These are phyloP conservation scores for Yamadazyma pseudoaaseri DNA, from an alignment of 1,139 yeast species.

Conservation along the genomic window DNA sequence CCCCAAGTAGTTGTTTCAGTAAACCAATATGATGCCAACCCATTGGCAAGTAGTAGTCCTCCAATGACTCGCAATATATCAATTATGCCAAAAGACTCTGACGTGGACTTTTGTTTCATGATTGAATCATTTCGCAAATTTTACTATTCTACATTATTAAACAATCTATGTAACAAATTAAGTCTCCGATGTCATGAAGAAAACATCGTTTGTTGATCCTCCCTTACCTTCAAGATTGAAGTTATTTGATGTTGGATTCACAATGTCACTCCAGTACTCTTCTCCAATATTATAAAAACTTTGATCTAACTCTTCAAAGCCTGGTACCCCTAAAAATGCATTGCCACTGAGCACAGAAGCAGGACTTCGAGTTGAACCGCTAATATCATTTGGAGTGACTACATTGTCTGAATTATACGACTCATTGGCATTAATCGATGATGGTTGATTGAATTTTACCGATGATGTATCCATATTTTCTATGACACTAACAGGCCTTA, in stretches of 20 bases:
- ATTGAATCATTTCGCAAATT: neutral
- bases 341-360: constrained; percentile 1
- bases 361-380: constrained; percentile 2
- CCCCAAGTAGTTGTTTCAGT: constrained; percentile 55
- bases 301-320: constrained; percentile 26
- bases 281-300: constrained; percentile 36
- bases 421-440: neutral
- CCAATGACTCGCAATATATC: constrained; percentile 47
- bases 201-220: constrained; percentile 26
- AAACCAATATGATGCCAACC: constrained; percentile 50
- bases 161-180: neutral
- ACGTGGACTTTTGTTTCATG: neutral
- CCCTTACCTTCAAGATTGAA: constrained; percentile 33
- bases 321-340: constrained; percentile 8
- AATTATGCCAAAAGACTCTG: constrained; percentile 21
- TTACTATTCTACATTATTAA: constrained; percentile 1
- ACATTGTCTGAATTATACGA: neutral
- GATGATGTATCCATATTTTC: neutral
- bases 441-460: neutral
- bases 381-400: neutral
- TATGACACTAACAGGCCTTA: too few relatives aligned
- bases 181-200: constrained; percentile 22
- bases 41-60: constrained; percentile 49
- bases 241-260: constrained; percentile 35
- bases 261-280: constrained; percentile 45